Conservation (phyloP, 257 asterid species). For the Eucommia ulmoides region DNA sequence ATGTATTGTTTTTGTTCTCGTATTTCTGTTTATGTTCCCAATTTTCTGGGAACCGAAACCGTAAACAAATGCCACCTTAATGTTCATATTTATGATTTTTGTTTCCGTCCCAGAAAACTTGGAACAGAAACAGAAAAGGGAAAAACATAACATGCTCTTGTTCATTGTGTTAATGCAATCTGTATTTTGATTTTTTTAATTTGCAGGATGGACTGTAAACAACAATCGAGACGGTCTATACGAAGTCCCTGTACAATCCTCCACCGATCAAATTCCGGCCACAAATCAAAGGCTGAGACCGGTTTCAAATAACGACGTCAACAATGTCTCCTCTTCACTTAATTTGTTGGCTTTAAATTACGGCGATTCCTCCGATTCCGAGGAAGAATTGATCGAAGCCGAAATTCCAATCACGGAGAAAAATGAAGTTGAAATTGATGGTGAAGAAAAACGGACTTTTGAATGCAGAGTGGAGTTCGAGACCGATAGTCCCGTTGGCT, state of each 20-base stretch:
- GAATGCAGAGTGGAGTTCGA: conserved; percentile 24
- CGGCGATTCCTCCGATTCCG: conserved; percentile 78
- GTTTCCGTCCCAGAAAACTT: too few relatives aligned
- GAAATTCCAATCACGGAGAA: conserved; percentile 15
- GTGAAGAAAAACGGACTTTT: conserved; percentile 19
- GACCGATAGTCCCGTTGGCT: conserved; percentile 12
- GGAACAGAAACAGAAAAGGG: too few relatives aligned
- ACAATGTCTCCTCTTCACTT: conserved; percentile 59
- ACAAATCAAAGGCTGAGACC: conserved; percentile 20
- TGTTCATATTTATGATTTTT: too few relatives aligned
- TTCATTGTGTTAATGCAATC: too few relatives aligned
- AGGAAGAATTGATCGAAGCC: conserved; percentile 46
- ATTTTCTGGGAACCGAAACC: too few relatives aligned
- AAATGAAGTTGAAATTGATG: conserved; percentile 1
- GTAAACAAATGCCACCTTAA: too few relatives aligned
- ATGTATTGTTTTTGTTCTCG: too few relatives aligned
- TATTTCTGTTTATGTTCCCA: too few relatives aligned
- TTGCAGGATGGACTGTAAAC: conserved; percentile 29
- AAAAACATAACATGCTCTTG: too few relatives aligned
- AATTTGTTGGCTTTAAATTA: conserved; percentile 78
- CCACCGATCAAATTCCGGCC: conserved; percentile 24
- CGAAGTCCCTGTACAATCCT: conserved; percentile 29
- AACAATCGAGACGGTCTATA: conserved; percentile 25
- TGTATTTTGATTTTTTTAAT: too few relatives aligned
- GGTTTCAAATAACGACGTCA: conserved; percentile 23